Evolutionary conservation across 495 filamentous ascomycete genomes (phyloP).

Genomic region (Penicillium cinerascens): DNA sequence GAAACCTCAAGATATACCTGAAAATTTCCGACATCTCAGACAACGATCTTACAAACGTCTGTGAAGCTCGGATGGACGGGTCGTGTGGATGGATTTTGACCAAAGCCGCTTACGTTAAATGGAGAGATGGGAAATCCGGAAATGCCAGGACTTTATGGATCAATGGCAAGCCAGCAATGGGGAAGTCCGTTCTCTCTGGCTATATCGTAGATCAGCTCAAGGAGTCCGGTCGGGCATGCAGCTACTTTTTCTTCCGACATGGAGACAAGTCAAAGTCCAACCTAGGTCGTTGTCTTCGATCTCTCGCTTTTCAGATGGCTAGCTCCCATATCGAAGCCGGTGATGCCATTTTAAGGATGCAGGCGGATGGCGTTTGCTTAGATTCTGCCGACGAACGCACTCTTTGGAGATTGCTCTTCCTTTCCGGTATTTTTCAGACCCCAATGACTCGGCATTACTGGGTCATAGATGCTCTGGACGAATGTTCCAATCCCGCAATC

Average conservation of each 20-base stretch:
- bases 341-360: constrained; percentile 20
- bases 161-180: not conserved
- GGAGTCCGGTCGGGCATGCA: constrained; percentile 4
- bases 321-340: constrained; percentile 10
- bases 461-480: constrained; percentile 45
- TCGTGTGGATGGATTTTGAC: constrained; percentile 31
- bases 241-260: constrained; percentile 22
- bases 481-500: constrained; percentile 21
- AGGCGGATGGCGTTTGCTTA: constrained; percentile 17
- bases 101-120: constrained; percentile 20
- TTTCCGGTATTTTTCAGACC: constrained; percentile 23
- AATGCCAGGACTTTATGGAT: constrained; percentile 15
- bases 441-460: constrained; percentile 27
- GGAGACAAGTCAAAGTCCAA: constrained; percentile 24
- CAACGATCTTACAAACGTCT: constrained; percentile 35
- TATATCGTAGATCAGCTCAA: not conserved
- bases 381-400: constrained; percentile 22
- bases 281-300: constrained; percentile 26
- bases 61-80: constrained; percentile 32
- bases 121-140: constrained; percentile 18
- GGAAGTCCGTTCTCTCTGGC: constrained; percentile 1
- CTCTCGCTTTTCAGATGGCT: constrained; percentile 42
- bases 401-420: constrained; percentile 41
- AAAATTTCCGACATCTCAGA: constrained; percentile 20
- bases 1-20: constrained; percentile 22